These are phyloP conservation scores for Musa balbisiana DNA, from an alignment of 202 grass and related monocot species.

Conservation along the genomic window DNA sequence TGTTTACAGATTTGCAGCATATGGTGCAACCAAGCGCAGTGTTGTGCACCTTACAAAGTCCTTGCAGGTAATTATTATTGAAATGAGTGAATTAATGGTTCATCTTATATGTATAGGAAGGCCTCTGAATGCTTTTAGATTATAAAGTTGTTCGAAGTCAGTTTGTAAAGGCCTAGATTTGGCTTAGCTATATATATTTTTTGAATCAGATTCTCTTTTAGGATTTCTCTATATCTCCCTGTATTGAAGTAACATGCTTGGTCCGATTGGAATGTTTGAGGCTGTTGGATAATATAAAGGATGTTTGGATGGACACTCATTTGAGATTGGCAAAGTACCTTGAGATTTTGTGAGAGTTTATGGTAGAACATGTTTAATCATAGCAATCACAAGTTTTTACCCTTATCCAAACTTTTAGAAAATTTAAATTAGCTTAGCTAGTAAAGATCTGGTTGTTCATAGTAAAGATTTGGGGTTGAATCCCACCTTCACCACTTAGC, in stretches of 20 bases:
- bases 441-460: no score
- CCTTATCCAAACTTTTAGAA: no score
- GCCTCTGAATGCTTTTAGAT: neutral
- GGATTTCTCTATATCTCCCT: neutral
- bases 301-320: no score
- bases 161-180: neutral
- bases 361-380: neutral
- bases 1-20: conserved; percentile 76
- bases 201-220: neutral
- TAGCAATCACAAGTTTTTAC: no score
- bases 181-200: neutral
- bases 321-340: no score
- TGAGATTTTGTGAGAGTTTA: neutral
- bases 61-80: conserved; percentile 53
- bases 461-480: no score
- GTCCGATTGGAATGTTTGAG: no score
- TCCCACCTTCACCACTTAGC: no score
- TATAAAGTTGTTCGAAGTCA: neutral
- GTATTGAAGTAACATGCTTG: no score
- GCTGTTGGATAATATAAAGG: no score
- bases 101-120: neutral
- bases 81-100: neutral
- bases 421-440: no score
- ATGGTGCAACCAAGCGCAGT: conserved; percentile 96
- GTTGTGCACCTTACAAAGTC: conserved; percentile 99